Evolutionary conservation across 176 grass and related monocot genomes (phyloP), one percentile per base, ranked within the genome.

Genomic region (Areca catechu): DNA sequence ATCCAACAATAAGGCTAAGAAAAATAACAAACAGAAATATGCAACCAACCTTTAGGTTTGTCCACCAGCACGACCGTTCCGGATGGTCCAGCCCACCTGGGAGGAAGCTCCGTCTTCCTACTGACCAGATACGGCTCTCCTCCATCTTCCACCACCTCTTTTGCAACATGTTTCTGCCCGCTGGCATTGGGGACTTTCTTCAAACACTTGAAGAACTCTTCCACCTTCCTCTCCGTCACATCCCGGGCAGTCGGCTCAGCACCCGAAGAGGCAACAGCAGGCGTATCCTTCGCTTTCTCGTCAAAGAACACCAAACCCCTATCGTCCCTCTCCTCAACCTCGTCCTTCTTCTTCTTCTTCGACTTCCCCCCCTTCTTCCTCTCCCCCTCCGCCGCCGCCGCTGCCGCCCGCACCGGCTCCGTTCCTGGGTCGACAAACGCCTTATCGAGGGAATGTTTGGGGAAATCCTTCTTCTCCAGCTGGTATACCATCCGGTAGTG

Each of bases 381-480:
- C 19, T 17, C 56, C 51, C 68, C 20, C 50, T 73, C 47, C 71
- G 24, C n/a, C 63, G 19, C 67, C 6, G n/a, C n/a, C n/a, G n/a
- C n/a, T n/a, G n/a, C n/a, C n/a, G 19, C 15, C 6, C 69, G 61
- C 7, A 49, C 48, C 15, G 65, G 54, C 16, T 74, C 19, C 58
- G 53, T 43, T 19, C 50, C 75, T 7, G 83, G 73, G 60, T 89
- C 52, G 51, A 88, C 61, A 57, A 97, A 97, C 0, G 92, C 92
- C 17, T 97, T 97, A 62, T 97, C 92, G 49, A 97, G 86, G 17
- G 92, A 91, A 51, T 97, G 83, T 55, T 88, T 68, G 1, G 92
- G 92, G 69, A 91, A 91, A 72, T 88, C 91, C 72, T 97, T 97
- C 72, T 97, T 97, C 86, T 97, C 92, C 56, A 97, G 80, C 68